These are phyloP conservation scores for Fraxinus cuspidata DNA, from an alignment of 257 asterid genomes.

Conservation along the genomic window DNA sequence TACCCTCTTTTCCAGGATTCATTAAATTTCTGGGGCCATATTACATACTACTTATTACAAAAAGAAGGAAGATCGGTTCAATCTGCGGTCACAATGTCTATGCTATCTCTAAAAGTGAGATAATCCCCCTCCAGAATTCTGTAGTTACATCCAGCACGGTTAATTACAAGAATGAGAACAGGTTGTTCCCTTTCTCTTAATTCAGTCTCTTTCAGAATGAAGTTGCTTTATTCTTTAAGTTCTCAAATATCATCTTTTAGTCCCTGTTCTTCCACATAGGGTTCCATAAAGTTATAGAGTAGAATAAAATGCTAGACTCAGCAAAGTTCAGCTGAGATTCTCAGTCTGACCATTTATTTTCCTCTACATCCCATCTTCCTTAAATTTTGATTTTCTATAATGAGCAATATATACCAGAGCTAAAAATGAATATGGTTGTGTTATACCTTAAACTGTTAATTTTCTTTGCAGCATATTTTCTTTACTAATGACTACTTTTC, in stretches of 20 bases:
- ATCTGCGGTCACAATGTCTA: slow-evolving; percentile 86
- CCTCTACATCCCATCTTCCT: background rate
- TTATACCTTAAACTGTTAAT: slow-evolving; percentile 4
- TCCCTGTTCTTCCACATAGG: background rate
- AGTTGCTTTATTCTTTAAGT: background rate
- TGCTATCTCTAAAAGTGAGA: slow-evolving; percentile 78
- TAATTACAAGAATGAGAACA: slow-evolving; percentile 70
- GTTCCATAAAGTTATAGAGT: background rate
- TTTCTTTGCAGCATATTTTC: slow-evolving; percentile 5
- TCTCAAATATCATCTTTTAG: background rate
- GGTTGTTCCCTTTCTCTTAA: slow-evolving; percentile 43
- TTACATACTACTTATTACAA: slow-evolving; percentile 87
- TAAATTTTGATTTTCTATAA: background rate
- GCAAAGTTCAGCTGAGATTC: background rate
- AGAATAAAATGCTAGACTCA: background rate
- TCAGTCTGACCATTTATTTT: background rate
- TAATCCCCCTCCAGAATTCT: slow-evolving; percentile 77
- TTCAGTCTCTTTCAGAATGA: background rate
- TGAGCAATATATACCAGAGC: background rate
- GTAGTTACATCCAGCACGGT: slow-evolving; percentile 57
- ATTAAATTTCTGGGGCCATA: slow-evolving; percentile 90
- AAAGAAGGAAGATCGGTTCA: slow-evolving; percentile 86
- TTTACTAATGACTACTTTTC: slow-evolving; percentile 8
- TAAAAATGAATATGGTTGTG: slow-evolving; percentile 19
- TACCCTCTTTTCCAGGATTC: slow-evolving; percentile 62